These are phyloP conservation scores for Chaetomiaceae sp. DNA, from an alignment of 2,329 filamentous ascomycete species.

Conservation along the genomic window DNA sequence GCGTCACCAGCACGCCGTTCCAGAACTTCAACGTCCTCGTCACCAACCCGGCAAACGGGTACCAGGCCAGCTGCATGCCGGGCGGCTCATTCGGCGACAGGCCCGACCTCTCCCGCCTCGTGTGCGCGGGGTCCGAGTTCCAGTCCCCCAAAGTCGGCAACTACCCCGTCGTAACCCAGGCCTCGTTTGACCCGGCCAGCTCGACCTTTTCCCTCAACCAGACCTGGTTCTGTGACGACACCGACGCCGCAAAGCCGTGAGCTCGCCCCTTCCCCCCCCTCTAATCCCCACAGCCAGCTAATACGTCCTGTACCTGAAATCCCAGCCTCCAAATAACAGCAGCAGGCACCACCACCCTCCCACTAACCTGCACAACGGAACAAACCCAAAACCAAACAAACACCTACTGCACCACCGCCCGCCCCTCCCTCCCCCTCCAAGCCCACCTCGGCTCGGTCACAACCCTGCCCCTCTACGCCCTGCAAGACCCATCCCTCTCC, in stretches of 20 bases:
- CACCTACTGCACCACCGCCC: conserved; percentile 10
- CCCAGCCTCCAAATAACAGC: conserved; percentile 21
- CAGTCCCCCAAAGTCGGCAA: conserved; percentile 12
- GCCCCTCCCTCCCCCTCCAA: conserved; percentile 5
- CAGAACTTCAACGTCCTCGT: conserved; percentile 23
- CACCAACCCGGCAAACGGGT: conserved; percentile 23
- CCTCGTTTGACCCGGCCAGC: conserved; percentile 20
- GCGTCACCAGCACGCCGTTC: conserved; percentile 2
- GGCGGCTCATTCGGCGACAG: conserved; percentile 11
- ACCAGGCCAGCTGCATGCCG: conserved; percentile 24
- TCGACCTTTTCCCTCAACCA: conserved; percentile 22
- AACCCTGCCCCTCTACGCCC: conserved; percentile 22
- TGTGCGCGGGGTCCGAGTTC: conserved; percentile 17
- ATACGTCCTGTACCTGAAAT: no score
- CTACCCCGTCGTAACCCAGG: conserved; percentile 20
- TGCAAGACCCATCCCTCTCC: conserved; percentile 22
- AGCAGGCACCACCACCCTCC: conserved; percentile 15
- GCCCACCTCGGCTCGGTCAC: conserved; percentile 6
- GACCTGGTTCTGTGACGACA: conserved; percentile 28
- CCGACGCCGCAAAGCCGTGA: conserved; percentile 23
- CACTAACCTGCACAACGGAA: conserved; percentile 19
- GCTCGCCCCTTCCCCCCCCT: background rate
- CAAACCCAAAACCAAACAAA: conserved; percentile 4
- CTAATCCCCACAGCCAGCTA: no score
- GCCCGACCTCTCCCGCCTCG: conserved; percentile 8